Evolutionary conservation across 116 monocot genomes (phyloP).

Genomic region (Phalaenopsis hybrid): DNA sequence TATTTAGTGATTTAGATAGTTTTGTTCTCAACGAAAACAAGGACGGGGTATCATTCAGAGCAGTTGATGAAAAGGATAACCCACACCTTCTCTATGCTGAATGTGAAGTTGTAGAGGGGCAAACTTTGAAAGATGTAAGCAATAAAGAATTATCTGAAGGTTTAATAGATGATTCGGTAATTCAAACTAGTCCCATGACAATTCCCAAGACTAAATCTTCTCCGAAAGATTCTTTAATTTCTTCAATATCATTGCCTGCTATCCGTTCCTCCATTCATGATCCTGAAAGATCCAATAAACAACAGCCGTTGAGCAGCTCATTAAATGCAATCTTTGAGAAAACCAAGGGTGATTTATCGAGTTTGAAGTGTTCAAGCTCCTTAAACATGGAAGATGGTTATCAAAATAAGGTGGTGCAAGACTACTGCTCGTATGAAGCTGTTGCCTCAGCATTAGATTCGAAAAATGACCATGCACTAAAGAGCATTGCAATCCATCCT

Average conservation of each 20-base stretch:
- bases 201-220: conserved; percentile 24
- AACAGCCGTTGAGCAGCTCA: conserved; percentile 39
- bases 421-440: conserved; percentile 11
- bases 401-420: conserved; percentile 12
- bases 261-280: conserved; percentile 48
- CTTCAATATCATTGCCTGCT: conserved; percentile 50
- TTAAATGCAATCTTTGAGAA: conserved; percentile 17
- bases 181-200: conserved; percentile 31
- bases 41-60: neutral
- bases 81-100: conserved; percentile 8
- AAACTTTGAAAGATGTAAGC: conserved; percentile 9
- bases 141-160: conserved; percentile 14
- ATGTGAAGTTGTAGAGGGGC: conserved; percentile 13
- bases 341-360: conserved; percentile 6
- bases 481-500: conserved; percentile 12
- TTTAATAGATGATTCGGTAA: conserved; percentile 7
- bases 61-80: conserved; percentile 11
- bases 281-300: conserved; percentile 32
- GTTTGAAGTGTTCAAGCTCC: conserved; percentile 19
- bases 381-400: conserved; percentile 2
- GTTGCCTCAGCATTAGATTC: conserved; percentile 11
- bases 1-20: conserved; percentile 30
- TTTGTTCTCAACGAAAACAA: conserved; percentile 15
- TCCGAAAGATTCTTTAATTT: conserved; percentile 13
- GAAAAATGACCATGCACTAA: conserved; percentile 8